Evolutionary conservation across 345 rosid species (phyloP), one percentile per base, ranked within the genome.

Genomic region (Gossypium raimondii): DNA sequence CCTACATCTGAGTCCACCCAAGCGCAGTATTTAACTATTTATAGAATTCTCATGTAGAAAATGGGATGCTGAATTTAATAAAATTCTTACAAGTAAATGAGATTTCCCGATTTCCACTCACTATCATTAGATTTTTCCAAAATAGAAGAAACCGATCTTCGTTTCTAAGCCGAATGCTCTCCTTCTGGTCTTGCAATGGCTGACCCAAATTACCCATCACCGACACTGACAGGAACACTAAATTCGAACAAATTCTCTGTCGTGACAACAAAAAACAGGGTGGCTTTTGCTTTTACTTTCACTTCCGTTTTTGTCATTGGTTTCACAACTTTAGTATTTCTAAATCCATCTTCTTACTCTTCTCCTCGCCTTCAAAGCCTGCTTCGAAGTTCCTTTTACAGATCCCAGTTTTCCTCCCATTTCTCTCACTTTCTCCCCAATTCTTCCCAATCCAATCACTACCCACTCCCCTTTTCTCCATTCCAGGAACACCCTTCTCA

Each of bases 311-410:
- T 76, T 14, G 50, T 79, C 41, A 24, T 60, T 25, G 75, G 58
- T 56, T 62, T 48, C 12, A 53, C 74, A 6, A 20, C 70, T 60
- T 62, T 76, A 66, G 25, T 76, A 43, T 34, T 75, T 45, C 70
- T 70, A 17, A 73, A 59, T 20, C 71, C 79, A 25, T 52, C 72
- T 34, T 53, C 72, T 71, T 38, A 78, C 51, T 78, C 82, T 29
- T 59, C 82, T 43, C 65, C 81, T 45, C 67, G 80, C 75, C 67
- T 79, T 56, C 29, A 71, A 64, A 71, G 34, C 59, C 62, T 81
- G 74, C 38, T 76, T 13, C 41, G 38, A 16, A 16, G 65, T 14
- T 45, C 75, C 20, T 66, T 80, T 53, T 45, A 68, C 57, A 45
- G 78, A 72, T 70, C 79, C 44, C 75, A 53, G 3, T 69, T 76